Percentiles rank a stretch among this genome's conserved stretches.
Conservation (phyloP, 1,284 basidiomycete genomes). For the Cutaneotrichosporon dermatis region DNA sequence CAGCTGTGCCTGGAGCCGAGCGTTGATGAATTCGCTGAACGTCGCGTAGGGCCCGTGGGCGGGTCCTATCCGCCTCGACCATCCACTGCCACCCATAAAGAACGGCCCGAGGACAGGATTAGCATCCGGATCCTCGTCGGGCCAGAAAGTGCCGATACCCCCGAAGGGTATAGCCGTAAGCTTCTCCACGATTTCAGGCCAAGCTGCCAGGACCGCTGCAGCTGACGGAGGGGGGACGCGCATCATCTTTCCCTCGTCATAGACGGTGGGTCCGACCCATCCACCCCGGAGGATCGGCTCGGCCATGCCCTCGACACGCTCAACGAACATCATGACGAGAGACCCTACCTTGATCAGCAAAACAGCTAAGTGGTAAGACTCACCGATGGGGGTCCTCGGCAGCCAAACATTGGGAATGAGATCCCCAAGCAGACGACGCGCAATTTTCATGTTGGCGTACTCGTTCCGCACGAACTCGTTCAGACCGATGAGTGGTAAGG, state of each 20-base stretch:
- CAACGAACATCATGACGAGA: neutral
- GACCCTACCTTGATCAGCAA: neutral
- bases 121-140: neutral
- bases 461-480: neutral
- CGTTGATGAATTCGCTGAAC: neutral
- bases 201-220: neutral
- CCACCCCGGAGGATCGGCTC: too few species aligned
- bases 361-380: neutral
- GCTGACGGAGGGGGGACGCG: neutral
- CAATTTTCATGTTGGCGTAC: neutral
- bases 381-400: neutral
- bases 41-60: neutral
- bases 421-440: neutral
- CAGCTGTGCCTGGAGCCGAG: neutral
- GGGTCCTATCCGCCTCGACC: too few species aligned
- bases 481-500: too few species aligned
- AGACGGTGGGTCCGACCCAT: too few species aligned
- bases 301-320: neutral
- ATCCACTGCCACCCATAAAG: too few species aligned
- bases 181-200: neutral
- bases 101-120: neutral
- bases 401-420: neutral
- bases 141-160: neutral
- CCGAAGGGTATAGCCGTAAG: neutral
- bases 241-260: too few species aligned